Evolutionary conservation across 2,329 filamentous ascomycete genomes (phyloP).

Genomic region (Pseudocercospora musae): DNA sequence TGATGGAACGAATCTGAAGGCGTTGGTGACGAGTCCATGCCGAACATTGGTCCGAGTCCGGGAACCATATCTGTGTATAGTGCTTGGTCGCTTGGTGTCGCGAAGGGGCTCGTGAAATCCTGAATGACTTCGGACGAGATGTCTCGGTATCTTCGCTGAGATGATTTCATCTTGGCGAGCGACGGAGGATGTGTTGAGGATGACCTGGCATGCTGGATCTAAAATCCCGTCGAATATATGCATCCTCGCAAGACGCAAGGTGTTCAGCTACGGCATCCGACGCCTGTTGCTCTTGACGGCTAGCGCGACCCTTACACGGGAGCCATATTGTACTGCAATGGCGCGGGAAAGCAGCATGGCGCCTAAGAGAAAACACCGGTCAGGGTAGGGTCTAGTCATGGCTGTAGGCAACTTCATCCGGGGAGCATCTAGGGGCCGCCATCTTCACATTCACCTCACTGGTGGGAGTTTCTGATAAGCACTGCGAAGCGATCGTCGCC

Average conservation of each 20-base stretch:
- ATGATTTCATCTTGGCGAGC: neutral
- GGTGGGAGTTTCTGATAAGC: neutral
- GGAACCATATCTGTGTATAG: neutral
- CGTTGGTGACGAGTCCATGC: neutral
- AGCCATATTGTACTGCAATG: neutral
- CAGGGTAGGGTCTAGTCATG: neutral
- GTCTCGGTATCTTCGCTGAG: neutral
- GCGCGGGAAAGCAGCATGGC: neutral
- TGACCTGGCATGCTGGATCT: neutral
- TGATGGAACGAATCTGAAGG: neutral
- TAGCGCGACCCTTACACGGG: neutral
- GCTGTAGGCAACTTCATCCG: neutral
- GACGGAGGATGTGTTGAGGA: neutral
- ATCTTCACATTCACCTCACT: neutral
- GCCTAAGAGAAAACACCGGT: neutral
- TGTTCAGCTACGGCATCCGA: neutral
- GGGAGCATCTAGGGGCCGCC: neutral
- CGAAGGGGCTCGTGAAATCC: neutral
- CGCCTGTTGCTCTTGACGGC: neutral
- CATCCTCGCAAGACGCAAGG: neutral
- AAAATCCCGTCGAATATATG: neutral
- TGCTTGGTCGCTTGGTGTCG: neutral
- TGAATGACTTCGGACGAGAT: neutral
- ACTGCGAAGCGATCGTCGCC: neutral
- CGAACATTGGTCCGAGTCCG: neutral